phyloP scores from a whole-genome alignment of 441 rosid species.

The Daphne laureola region DNA sequence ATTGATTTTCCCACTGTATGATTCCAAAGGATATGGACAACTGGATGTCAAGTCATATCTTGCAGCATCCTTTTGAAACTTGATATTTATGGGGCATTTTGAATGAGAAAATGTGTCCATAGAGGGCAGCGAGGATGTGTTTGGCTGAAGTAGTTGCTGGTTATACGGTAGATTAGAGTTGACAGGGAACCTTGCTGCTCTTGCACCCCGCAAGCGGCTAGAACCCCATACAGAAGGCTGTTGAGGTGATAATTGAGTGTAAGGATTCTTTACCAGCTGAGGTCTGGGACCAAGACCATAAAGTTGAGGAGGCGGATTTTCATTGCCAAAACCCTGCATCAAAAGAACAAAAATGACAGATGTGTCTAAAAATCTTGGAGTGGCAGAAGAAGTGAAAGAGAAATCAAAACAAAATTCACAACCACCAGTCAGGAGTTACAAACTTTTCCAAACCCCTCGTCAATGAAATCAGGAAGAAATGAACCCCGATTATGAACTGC shows the following conservation, averaged over 20 bases:
- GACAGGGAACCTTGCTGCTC: conserved; percentile 21
- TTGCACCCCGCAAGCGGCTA: conserved; percentile 29
- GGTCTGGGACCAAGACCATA: conserved; percentile 31
- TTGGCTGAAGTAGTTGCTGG: conserved; percentile 27
- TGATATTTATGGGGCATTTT: conserved; percentile 26
- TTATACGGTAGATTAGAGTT: conserved; percentile 25
- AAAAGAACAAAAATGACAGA: conserved; percentile 9
- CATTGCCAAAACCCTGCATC: conserved; percentile 30
- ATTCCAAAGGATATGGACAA: conserved; percentile 18
- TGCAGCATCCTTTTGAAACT: conserved; percentile 26
- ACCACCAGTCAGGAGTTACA: conserved; percentile 18
- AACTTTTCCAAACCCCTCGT: conserved; percentile 37
- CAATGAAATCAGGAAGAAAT: conserved; percentile 24
- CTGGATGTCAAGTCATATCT: conserved; percentile 26
- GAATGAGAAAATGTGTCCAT: conserved; percentile 24
- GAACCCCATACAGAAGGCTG: conserved; percentile 20
- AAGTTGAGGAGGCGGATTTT: conserved; percentile 25
- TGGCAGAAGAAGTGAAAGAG: conserved; percentile 8
- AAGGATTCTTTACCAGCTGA: conserved; percentile 25
- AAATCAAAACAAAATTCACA: conserved; percentile 11
- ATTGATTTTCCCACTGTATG: conserved; percentile 22
- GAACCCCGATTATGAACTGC: conserved; percentile 30
- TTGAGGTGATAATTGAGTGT: conserved; percentile 19
- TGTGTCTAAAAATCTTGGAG: neutral
- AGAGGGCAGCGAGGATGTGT: conserved; percentile 18